These are phyloP conservation scores for Beauveria brongniartii DNA, from an alignment of 2,329 filamentous ascomycete genomes.

Conservation along the genomic window DNA sequence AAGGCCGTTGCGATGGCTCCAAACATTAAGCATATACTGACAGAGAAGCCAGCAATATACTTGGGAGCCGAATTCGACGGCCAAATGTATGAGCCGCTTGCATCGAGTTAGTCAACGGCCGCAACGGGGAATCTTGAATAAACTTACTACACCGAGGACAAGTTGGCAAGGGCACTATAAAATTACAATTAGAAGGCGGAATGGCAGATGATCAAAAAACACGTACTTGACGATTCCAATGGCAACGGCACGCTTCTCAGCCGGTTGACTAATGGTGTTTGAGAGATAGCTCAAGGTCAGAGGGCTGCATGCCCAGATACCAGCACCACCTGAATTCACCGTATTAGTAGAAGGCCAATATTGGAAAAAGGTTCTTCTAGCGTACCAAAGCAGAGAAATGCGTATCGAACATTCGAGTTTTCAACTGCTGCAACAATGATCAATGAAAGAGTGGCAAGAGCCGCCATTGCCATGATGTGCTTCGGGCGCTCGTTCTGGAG, in stretches of 20 bases:
- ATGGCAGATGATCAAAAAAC: neutral
- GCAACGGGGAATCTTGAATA: neutral
- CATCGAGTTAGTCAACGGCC: neutral
- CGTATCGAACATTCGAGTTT: conserved; percentile 4
- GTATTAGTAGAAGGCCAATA: neutral
- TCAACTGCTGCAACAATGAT: conserved; percentile 7
- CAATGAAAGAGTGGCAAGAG: conserved; percentile 1
- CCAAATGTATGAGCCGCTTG: conserved; percentile 10
- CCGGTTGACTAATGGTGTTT: conserved; percentile 8
- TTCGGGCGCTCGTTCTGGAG: conserved; percentile 10
- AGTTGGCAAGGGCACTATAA: conserved; percentile 6
- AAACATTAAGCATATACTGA: conserved; percentile 9
- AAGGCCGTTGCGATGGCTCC: conserved; percentile 1
- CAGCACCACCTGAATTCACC: neutral
- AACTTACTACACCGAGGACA: conserved; percentile 10
- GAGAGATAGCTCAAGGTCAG: conserved; percentile 11
- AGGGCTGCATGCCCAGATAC: conserved; percentile 10
- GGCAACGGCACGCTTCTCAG: conserved; percentile 9
- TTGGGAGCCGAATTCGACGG: conserved; percentile 6
- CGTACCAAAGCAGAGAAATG: conserved; percentile 9
- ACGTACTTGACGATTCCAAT: conserved; percentile 9
- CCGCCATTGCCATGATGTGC: conserved; percentile 6
- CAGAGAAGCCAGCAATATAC: conserved; percentile 7
- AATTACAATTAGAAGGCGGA: neutral
- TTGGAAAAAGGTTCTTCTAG: neutral